phyloP scores from a whole-genome alignment of 2,329 filamentous ascomycete genomes.

The Fusarium sp. region DNA sequence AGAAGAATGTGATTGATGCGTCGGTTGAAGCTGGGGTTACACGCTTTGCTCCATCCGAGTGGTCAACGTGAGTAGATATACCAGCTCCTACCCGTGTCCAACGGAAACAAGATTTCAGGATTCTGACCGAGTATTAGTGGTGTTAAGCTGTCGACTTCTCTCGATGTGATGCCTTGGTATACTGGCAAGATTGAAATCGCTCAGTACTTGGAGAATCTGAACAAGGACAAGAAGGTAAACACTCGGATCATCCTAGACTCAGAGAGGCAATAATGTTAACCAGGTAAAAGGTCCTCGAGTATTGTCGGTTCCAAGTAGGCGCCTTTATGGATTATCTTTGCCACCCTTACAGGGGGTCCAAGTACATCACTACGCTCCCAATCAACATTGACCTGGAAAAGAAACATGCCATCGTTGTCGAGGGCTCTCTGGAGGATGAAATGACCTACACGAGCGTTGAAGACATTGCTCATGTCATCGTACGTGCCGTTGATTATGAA shows the following conservation, averaged over 20 bases:
- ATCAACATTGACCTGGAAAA: conserved; percentile 50
- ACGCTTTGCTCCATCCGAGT: conserved; percentile 68
- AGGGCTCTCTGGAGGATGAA: conserved; percentile 50
- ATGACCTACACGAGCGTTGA: conserved; percentile 54
- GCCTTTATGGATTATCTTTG: conserved; percentile 63
- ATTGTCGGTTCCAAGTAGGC: conserved; percentile 62
- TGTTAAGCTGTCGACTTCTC: conserved; percentile 6
- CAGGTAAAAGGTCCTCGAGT: conserved; percentile 57
- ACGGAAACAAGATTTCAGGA: neutral
- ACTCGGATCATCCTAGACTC: too few relatives aligned
- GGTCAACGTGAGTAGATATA: conserved; percentile 47
- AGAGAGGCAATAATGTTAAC: neutral
- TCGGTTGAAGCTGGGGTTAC: conserved; percentile 65
- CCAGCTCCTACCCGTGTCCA: neutral
- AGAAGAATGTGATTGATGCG: conserved; percentile 66
- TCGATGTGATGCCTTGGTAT: conserved; percentile 57
- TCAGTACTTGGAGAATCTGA: conserved; percentile 60
- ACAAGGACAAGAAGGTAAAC: conserved; percentile 53
- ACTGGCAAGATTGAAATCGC: conserved; percentile 57
- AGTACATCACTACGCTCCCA: conserved; percentile 52
- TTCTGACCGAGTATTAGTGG: conserved; percentile 4
- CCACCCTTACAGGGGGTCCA: conserved; percentile 55
- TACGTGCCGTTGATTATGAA: conserved; percentile 52
- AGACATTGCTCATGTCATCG: conserved; percentile 53
- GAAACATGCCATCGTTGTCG: conserved; percentile 52